Percentiles rank a stretch among this genome's conserved stretches.
These are phyloP conservation scores for Penicillium paneum DNA, from an alignment of 2,329 filamentous ascomycete genomes.

Conservation along the genomic window DNA sequence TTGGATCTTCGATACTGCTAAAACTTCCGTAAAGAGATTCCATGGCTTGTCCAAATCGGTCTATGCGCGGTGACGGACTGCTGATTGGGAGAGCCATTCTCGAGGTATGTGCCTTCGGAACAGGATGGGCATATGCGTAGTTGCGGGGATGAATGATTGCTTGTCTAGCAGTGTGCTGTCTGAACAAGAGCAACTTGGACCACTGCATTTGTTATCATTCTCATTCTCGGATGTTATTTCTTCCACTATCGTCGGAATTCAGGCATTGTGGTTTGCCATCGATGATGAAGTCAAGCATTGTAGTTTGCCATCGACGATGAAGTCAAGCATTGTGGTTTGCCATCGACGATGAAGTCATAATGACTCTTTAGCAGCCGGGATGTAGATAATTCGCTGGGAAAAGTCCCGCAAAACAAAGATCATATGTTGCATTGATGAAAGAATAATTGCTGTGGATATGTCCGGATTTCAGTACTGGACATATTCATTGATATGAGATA, in stretches of 20 bases:
- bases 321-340: constrained; percentile 1
- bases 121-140: not conserved
- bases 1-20: constrained; percentile 28
- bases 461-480: not conserved
- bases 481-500: not conserved
- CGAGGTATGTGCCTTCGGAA: not conserved
- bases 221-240: not conserved
- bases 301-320: constrained; percentile 1
- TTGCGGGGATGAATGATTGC: not conserved
- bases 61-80: constrained; percentile 25
- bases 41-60: constrained; percentile 38
- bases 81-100: constrained; percentile 20
- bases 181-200: not conserved
- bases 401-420: not conserved
- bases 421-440: not conserved
- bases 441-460: not conserved
- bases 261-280: constrained; percentile 3
- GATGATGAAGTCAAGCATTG: not conserved
- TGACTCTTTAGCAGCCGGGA: constrained; percentile 22
- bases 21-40: constrained; percentile 42
- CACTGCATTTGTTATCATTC: not conserved
- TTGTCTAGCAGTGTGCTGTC: not conserved
- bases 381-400: constrained; percentile 23
- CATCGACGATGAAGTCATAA: constrained; percentile 30
- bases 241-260: not conserved